Base-by-base conservation (phyloP, 306 rosid genomes). In the Prinsepia uniflora region DNA sequence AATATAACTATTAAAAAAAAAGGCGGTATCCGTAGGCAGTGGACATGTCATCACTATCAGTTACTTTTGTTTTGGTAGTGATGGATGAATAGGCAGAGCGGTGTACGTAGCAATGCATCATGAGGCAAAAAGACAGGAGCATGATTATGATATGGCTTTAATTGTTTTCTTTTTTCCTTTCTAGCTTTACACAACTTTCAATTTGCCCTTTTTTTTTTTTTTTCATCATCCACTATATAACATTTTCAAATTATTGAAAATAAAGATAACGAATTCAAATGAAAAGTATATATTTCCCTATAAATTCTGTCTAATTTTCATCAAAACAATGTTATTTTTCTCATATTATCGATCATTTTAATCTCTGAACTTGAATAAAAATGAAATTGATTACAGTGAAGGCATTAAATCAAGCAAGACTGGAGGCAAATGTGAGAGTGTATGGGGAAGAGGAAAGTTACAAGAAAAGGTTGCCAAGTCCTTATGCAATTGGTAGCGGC, bases 381-480 rank as follows among this genome's bases (percentile, higher is more conserved):
- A 30, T 30, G 36, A 30, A 30, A 1, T 70, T 18, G 11, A 60
- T 78, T 40, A 63, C 99, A 95, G 99, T 82, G 3, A 91, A 91
- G 81, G 91, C 91, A 43, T 67, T 95, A 48, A 91, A 95, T 60
- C 83, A 87, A 77, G 96, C 85, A 46, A 82, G 97, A 56, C 15
- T 95, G 12, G 97, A 95, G 76, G 99, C 99, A 7, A 87, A 85
- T 44, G 72, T 82, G 0, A 87, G 88, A 78, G 75, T 79, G 17
- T 67, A 85, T 67, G 99, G 99, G 36, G 66, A 55, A 10, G 77
- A 78, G 7, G 75, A 81, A 47, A 78, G 63, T 63, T 79, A 78
- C 75, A 50, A 73, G 67, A 88, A 80, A 34, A 86, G 70, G 80
- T 91, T 92, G 97, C 99, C 99, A 71, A 95, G 92, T 40, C 90